Conservation (phyloP, 805 yeast species). For the Wickerhamiella vanderwaltii region DNA sequence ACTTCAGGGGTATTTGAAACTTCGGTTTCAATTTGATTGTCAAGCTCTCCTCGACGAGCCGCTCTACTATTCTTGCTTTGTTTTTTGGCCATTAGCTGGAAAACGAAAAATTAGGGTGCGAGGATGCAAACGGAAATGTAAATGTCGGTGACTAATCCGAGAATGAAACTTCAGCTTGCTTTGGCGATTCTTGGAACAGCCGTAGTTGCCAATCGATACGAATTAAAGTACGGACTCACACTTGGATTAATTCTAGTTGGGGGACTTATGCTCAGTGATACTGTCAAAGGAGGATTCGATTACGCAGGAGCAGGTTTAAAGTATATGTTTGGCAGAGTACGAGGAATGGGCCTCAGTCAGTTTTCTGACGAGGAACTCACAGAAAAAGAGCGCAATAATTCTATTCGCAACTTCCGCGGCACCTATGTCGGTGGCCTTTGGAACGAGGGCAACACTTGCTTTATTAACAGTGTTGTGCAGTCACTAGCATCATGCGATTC, state of each 20-base stretch:
- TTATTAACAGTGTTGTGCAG: conserved; percentile 85
- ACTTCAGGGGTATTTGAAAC: neutral
- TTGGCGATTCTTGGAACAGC: conserved; percentile 6
- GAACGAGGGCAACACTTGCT: conserved; percentile 90
- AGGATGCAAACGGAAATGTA: neutral
- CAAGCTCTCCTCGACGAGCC: conserved; percentile 16
- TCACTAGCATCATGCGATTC: conserved; percentile 63
- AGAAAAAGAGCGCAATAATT: conserved; percentile 18
- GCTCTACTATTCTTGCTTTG: conserved; percentile 19
- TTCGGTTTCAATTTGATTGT: conserved; percentile 10
- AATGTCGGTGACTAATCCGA: conserved; percentile 2
- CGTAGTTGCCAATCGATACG: conserved; percentile 10
- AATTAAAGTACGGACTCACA: conserved; percentile 6
- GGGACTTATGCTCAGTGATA: conserved; percentile 25
- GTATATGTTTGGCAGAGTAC: conserved; percentile 23
- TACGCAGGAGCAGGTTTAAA: conserved; percentile 24
- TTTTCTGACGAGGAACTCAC: conserved; percentile 22
- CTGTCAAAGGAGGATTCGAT: conserved; percentile 27
- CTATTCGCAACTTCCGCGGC: conserved; percentile 18
- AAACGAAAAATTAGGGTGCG: conserved; percentile 1
- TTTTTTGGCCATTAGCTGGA: conserved; percentile 9
- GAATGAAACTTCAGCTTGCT: conserved; percentile 11
- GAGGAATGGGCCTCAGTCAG: conserved; percentile 20
- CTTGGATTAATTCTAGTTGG: conserved; percentile 7
- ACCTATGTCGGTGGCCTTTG: conserved; percentile 65